Percentiles rank a stretch among this genome's conserved stretches.
phyloP scores from a whole-genome alignment of 306 rosid genomes.

The Canavalia ensiformis region DNA sequence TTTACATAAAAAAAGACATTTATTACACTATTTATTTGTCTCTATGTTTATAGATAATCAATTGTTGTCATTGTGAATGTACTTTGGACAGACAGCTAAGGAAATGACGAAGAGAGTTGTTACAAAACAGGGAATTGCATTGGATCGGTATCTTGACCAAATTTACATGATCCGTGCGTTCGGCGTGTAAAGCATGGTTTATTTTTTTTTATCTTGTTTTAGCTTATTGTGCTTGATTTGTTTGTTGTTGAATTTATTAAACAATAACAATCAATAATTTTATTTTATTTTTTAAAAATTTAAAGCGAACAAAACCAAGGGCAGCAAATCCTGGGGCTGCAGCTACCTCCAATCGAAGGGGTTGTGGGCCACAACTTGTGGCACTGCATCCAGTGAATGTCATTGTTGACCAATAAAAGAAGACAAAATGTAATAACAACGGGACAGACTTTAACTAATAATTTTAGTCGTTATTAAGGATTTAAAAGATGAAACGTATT shows the following conservation, averaged over 20 bases:
- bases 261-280: neutral
- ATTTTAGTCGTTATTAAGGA: no score
- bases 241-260: neutral
- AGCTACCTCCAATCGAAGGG: neutral
- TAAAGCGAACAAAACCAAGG: constrained; percentile 36
- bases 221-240: neutral
- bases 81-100: no score
- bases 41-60: neutral
- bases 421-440: no score
- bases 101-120: neutral
- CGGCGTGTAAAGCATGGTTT: constrained; percentile 48
- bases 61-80: neutral
- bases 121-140: neutral
- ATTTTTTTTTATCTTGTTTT: neutral
- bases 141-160: neutral
- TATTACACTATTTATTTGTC: no score
- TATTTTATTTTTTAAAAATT: neutral
- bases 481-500: no score
- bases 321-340: constrained; percentile 37
- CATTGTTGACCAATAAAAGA: no score
- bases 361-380: no score
- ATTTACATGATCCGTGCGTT: neutral
- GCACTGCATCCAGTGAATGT: no score
- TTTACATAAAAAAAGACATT: no score
- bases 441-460: no score